Evolutionary conservation across 768 basidiomycete genomes (phyloP).

Genomic region (Cyclocybe aegerita): DNA sequence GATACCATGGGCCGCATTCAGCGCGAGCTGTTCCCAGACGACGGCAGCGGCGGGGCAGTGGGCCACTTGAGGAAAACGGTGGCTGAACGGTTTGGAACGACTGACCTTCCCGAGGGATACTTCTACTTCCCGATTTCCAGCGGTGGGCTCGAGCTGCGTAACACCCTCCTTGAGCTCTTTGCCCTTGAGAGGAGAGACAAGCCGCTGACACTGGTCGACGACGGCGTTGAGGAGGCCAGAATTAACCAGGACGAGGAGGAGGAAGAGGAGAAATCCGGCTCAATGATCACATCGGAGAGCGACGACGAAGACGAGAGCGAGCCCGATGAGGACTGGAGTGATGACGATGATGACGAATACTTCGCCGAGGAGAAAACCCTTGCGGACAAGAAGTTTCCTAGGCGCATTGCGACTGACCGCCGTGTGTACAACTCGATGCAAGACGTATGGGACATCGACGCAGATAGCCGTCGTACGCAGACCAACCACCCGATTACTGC

Average conservation of each 20-base stretch:
- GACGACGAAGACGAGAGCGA: neutral
- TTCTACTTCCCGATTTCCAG: conserved; percentile 36
- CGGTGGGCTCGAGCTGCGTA: conserved; percentile 37
- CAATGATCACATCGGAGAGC: neutral
- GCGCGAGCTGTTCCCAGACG: conserved; percentile 27
- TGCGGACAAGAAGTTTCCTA: conserved; percentile 18
- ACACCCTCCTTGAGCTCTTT: conserved; percentile 37
- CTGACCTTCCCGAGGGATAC: conserved; percentile 37
- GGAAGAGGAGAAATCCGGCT: neutral
- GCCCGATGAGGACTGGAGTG: conserved; percentile 3
- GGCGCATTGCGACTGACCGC: conserved; percentile 23
- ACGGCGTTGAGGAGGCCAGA: neutral
- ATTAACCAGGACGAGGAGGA: conserved; percentile 7
- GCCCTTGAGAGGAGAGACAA: conserved; percentile 20
- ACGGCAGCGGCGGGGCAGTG: conserved; percentile 17
- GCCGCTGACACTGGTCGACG: conserved; percentile 8
- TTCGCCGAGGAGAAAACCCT: conserved; percentile 16
- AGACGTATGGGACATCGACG: conserved; percentile 22
- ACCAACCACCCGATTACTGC: neutral
- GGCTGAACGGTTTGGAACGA: conserved; percentile 28
- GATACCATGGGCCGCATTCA: conserved; percentile 32
- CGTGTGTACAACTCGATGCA: conserved; percentile 20
- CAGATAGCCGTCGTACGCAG: conserved; percentile 3
- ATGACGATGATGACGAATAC: conserved; percentile 5
- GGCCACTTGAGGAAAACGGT: conserved; percentile 23